Conservation (phyloP, 2,329 filamentous ascomycete genomes). For the Arthrobotrys megalospora region DNA sequence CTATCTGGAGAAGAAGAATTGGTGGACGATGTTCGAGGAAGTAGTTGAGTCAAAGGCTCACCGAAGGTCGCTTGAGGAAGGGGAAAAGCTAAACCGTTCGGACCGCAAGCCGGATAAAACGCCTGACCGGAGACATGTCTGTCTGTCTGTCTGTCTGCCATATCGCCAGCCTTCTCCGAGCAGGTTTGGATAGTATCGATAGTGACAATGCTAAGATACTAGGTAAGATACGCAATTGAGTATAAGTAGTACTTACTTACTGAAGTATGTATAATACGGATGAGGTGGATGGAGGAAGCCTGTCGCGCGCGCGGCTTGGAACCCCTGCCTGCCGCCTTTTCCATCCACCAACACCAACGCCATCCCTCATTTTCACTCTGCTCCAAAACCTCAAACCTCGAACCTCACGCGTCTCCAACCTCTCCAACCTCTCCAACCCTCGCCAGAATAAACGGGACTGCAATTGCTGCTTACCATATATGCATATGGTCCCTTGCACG, state of each 20-base stretch:
- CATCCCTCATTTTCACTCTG: neutral
- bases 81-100: neutral
- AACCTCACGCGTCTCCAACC: constrained; percentile 6
- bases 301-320: constrained; percentile 4
- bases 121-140: neutral
- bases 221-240: too few relatives aligned
- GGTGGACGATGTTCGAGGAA: neutral
- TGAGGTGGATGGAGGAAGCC: neutral
- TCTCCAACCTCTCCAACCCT: constrained; percentile 4
- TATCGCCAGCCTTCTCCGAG: too few relatives aligned
- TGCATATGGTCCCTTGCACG: neutral
- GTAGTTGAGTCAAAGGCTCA: constrained; percentile 1
- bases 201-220: too few relatives aligned
- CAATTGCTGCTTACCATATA: neutral
- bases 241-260: too few relatives aligned
- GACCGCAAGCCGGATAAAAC: constrained; percentile 27
- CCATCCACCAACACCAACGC: neutral
- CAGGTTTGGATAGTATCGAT: too few relatives aligned
- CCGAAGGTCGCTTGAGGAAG: constrained; percentile 11
- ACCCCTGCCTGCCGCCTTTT: constrained; percentile 3
- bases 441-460: neutral
- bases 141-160: too few relatives aligned
- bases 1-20: neutral
- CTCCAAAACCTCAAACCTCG: neutral
- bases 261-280: too few relatives aligned